Percentiles rank a stretch among this genome's conserved stretches.
These are phyloP conservation scores for Eurotiales sp. DNA, from an alignment of 2,329 filamentous ascomycete species.

Conservation along the genomic window DNA sequence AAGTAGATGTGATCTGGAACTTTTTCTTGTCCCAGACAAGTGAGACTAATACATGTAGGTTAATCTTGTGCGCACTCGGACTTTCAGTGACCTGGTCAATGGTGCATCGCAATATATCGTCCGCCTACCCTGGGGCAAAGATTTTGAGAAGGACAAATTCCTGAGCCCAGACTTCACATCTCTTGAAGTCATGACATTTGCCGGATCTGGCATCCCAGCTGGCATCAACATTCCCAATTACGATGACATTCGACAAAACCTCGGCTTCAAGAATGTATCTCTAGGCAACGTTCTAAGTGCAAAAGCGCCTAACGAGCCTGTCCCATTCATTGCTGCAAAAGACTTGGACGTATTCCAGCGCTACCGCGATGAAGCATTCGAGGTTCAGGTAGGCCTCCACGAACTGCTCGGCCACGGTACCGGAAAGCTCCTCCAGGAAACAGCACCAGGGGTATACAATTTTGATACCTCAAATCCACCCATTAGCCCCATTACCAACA, in stretches of 20 bases:
- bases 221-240: constrained; percentile 59
- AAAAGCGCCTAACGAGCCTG: constrained; percentile 85
- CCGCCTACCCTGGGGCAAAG: constrained; percentile 78
- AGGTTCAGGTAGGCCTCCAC: constrained; percentile 93
- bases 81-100: constrained; percentile 80
- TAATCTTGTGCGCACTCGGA: constrained; percentile 83
- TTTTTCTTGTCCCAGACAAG: neutral
- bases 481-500: constrained; percentile 70
- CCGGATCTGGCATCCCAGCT: constrained; percentile 59
- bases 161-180: constrained; percentile 93
- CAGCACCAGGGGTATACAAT: constrained; percentile 74
- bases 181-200: constrained; percentile 83
- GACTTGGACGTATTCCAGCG: constrained; percentile 77
- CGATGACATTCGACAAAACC: constrained; percentile 57
- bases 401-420: constrained; percentile 87
- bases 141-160: constrained; percentile 97
- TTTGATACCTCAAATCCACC: constrained; percentile 82
- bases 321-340: constrained; percentile 78
- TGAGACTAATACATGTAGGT: constrained; percentile 45
- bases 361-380: constrained; percentile 82
- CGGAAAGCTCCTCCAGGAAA: constrained; percentile 90
- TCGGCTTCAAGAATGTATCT: constrained; percentile 69
- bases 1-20: constrained; percentile 16
- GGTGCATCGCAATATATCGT: constrained; percentile 81
- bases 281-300: constrained; percentile 90